Percentiles rank a stretch among this genome's conserved stretches.
phyloP scores from a whole-genome alignment of 495 filamentous ascomycete species.

The Penicillium soppii region DNA sequence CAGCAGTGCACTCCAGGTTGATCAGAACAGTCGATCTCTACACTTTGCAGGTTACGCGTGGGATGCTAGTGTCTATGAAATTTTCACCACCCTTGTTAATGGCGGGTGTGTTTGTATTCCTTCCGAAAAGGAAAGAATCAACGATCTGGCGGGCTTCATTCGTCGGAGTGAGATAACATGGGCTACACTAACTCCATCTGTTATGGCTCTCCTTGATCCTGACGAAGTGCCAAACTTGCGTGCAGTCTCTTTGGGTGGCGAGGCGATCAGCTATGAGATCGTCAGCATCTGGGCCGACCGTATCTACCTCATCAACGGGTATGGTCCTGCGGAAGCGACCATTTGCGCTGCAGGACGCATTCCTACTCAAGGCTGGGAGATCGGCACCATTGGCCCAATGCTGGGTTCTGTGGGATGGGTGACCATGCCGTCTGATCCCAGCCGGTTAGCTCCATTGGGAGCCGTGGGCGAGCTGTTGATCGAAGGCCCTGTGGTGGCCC shows the following conservation, averaged over 20 bases:
- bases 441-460: neutral
- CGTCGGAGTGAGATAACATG: neutral
- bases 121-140: neutral
- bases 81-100: slow-evolving; percentile 33
- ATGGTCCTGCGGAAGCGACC: slow-evolving; percentile 30
- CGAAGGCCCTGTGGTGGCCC: slow-evolving; percentile 39
- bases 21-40: slow-evolving; percentile 26
- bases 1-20: neutral
- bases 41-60: slow-evolving; percentile 46
- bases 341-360: slow-evolving; percentile 20
- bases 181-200: neutral
- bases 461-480: slow-evolving; percentile 42
- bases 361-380: neutral
- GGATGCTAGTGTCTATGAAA: slow-evolving; percentile 40
- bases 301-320: slow-evolving; percentile 13
- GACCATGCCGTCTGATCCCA: neutral
- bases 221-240: neutral
- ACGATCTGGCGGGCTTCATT: neutral
- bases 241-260: neutral
- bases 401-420: neutral
- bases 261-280: neutral
- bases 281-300: slow-evolving; percentile 1
- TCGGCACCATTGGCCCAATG: neutral
- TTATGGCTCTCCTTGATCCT: neutral
- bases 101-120: slow-evolving; percentile 47